Base-by-base conservation (phyloP, 495 filamentous ascomycete genomes). In the Aeminium ludgeri region DNA sequence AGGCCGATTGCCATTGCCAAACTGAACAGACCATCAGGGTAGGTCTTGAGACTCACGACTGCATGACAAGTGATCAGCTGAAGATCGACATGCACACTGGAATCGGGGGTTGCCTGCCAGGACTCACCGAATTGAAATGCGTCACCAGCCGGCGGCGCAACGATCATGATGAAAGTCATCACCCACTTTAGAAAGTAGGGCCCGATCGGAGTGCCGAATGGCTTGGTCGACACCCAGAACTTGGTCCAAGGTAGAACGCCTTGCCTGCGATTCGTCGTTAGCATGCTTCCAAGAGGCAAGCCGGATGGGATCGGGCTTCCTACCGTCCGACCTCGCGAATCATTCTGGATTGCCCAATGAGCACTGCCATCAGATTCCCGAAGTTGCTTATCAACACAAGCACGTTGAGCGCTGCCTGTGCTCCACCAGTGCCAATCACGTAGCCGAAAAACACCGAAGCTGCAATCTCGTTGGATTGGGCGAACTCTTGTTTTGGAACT, bases 101-200 rank as follows among this genome's bases (percentile, higher is more conserved):
- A 63, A 0, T 51, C 32, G 0, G 76, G 74, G 39, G 74, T 75
- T 0, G 62, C 51, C 30, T 20, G 17, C 16, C 35, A 13, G 4
- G 35, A 19, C 19, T 27, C 36, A 15, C 27, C 36, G 30, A 52
- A 52, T 31, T 49, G 73, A 57, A 79, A 81, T 10, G 74, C 75
- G 56, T 80, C 74, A 5, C 76, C 76, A 2, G 73, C 73, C 0
- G 75, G 76, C 3, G 74, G 74, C 1, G 73, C 74, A 0, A 79
- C 48, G 17, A 79, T 78, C 71, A 79, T 74, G 30, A 81, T 32
- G 5, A 74, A 38, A 0, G 74, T 81, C 30, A 77, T 43, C 1
- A 49, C 38, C 66, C 69, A 81, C 48, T 74, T 70, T 2, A 79
- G 27, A 10, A 67, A 3, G 73, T 79, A 20, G 6, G 45, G 50